Evolutionary conservation across 1,139 yeast genomes (phyloP).

Genomic region (Blastobotrys elegans): DNA sequence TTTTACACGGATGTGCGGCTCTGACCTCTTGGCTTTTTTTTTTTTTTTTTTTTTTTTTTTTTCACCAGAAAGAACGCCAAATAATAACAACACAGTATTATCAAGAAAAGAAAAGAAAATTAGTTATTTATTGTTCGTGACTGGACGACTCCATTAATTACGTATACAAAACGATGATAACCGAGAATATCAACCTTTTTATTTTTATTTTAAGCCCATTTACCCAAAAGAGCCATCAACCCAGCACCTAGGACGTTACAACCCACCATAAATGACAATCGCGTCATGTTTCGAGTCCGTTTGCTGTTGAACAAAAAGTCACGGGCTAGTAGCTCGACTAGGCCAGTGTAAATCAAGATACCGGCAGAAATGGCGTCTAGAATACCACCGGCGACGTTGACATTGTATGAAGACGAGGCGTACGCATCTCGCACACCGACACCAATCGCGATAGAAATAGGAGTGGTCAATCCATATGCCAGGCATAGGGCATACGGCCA

Average conservation of each 20-base stretch:
- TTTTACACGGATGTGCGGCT: no score
- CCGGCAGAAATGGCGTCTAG: slow-evolving; percentile 84
- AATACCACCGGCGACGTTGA: slow-evolving; percentile 67
- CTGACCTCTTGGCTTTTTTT: no score
- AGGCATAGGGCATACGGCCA: slow-evolving; percentile 60
- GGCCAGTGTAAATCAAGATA: slow-evolving; percentile 72
- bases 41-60: no score
- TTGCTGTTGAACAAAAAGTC: slow-evolving; percentile 54
- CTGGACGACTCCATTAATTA: no score
- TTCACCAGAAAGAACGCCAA: no score
- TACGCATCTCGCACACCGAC: slow-evolving; percentile 71
- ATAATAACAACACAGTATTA: no score
- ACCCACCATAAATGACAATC: slow-evolving; percentile 37
- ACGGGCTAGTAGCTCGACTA: slow-evolving; percentile 80
- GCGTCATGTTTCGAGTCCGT: slow-evolving; percentile 31
- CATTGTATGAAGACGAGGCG: slow-evolving; percentile 44
- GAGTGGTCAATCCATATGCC: slow-evolving; percentile 64
- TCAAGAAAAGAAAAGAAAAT: no score
- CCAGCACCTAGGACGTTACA: slow-evolving; percentile 64
- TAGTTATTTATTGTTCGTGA: no score
- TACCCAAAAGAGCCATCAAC: slow-evolving; percentile 77
- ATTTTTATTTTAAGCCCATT: slow-evolving; percentile 86
- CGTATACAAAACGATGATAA: no score
- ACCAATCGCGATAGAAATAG: slow-evolving; percentile 78
- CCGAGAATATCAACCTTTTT: no score